Evolutionary conservation across 1,284 basidiomycete species (phyloP), one percentile per base, ranked within the genome.

Genomic region (Pseudozyma sp.): DNA sequence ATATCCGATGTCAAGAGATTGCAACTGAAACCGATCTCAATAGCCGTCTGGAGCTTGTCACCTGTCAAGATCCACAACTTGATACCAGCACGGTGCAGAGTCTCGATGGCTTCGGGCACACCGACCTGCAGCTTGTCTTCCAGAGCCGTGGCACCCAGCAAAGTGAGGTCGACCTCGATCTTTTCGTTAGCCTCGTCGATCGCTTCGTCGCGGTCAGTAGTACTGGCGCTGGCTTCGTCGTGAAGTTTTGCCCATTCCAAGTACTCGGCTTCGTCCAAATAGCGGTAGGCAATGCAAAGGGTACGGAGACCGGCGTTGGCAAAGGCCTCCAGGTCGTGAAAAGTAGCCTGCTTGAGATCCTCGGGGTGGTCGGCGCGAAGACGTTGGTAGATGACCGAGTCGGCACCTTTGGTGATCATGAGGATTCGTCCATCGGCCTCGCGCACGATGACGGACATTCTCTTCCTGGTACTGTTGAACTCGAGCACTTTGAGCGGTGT

Each of bases 71-170:
- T 94, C 95, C 96, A 99, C 3, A 99, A 86, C 86, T 97, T 98
- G 88, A 99, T 97, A 9, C 95, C 95, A 0, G 95, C 96, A 45
- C 89, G 88, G 83, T 97, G 95, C 18, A 99, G 87, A 64, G 89
- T 92, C 78, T 94, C 94, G 77, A 99, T 98, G 0, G 96, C 92
- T 68, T 97, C 95, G 0, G 96, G 96, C 1, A 99, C 95, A 34
- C 96, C 95, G 79, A 93, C 94, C 85, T 99, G 96, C 70, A 98
- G 87, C 87, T 97, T 97, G 86, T 98, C 96, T 86, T 99, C 95
- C 55, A 99, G 86, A 3, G 95, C 95, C 0, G 96, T 98, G 3
- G 95, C 96, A 1, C 96, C 95, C 4, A 99, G 88, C 58, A 99
- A 92, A 16, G 87, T 86, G 52, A 99, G 86, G 39, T 90, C 90